phyloP scores from a whole-genome alignment of 805 yeast genomes.

The Kodamaea sagamina region DNA sequence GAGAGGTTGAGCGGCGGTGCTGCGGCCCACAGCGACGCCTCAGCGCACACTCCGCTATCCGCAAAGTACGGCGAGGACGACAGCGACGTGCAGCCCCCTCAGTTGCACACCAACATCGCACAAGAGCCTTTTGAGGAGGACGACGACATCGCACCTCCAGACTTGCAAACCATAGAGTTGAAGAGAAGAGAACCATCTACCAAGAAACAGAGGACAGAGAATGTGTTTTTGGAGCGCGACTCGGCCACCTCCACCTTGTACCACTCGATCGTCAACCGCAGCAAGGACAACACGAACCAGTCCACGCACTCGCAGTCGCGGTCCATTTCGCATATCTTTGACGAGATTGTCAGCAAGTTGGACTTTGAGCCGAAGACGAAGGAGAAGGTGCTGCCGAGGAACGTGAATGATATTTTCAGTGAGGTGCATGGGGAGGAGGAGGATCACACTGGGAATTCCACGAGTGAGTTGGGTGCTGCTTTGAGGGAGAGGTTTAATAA shows the following conservation, averaged over 20 bases:
- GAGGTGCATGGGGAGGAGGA: slow-evolving; percentile 10
- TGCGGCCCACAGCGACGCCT: slow-evolving; percentile 15
- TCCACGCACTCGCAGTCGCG: slow-evolving; percentile 21
- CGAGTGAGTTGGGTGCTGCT: slow-evolving; percentile 26
- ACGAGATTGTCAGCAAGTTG: slow-evolving; percentile 25
- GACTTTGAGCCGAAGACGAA: slow-evolving; percentile 7
- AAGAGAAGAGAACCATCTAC: not conserved
- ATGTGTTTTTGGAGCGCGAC: slow-evolving; percentile 36
- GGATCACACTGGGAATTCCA: slow-evolving; percentile 21
- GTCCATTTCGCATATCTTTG: slow-evolving; percentile 36
- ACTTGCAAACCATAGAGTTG: slow-evolving; percentile 11
- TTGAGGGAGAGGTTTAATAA: slow-evolving; percentile 25
- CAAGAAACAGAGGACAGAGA: slow-evolving; percentile 18
- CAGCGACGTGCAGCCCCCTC: slow-evolving; percentile 34
- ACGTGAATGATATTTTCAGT: slow-evolving; percentile 15
- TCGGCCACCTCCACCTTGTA: slow-evolving; percentile 34
- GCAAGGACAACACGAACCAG: slow-evolving; percentile 20
- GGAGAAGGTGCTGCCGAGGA: slow-evolving; percentile 2
- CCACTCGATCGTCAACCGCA: slow-evolving; percentile 26
- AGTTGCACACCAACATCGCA: slow-evolving; percentile 15
- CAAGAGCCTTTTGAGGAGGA: slow-evolving; percentile 5
- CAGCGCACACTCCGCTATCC: slow-evolving; percentile 30
- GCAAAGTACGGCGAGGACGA: slow-evolving; percentile 28
- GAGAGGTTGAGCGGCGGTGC: slow-evolving; percentile 21
- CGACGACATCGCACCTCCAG: slow-evolving; percentile 11